Evolutionary conservation across 2,329 filamentous ascomycete species (phyloP).

Genomic region (Phoma herbarum): DNA sequence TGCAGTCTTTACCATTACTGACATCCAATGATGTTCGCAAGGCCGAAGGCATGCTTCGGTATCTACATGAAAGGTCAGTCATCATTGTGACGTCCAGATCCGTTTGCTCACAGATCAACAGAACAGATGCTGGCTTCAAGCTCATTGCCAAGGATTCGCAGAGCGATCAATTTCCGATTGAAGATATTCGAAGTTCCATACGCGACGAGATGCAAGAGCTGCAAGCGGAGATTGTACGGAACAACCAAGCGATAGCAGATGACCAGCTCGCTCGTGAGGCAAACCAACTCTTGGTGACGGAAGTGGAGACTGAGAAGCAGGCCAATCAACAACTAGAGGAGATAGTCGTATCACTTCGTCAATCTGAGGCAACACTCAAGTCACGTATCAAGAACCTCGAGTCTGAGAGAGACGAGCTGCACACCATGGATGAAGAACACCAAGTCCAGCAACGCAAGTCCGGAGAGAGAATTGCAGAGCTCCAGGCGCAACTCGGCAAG

Average conservation of each 20-base stretch:
- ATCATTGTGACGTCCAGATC: too few species aligned
- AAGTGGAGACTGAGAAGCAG: slow-evolving; percentile 30
- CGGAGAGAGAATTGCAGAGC: slow-evolving; percentile 17
- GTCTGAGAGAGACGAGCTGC: slow-evolving; percentile 25
- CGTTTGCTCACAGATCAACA: background rate
- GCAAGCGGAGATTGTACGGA: slow-evolving; percentile 29
- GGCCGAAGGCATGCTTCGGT: slow-evolving; percentile 36
- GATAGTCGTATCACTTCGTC: slow-evolving; percentile 13
- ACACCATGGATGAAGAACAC: slow-evolving; percentile 1
- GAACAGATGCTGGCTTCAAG: slow-evolving; percentile 20
- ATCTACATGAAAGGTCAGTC: slow-evolving; percentile 34
- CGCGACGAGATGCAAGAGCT: slow-evolving; percentile 29
- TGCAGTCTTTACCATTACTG: slow-evolving; percentile 29
- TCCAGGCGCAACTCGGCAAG: slow-evolving; percentile 27
- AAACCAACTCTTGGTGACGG: slow-evolving; percentile 26
- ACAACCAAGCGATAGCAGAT: slow-evolving; percentile 31
- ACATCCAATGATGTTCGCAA: slow-evolving; percentile 34
- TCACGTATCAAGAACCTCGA: slow-evolving; percentile 24
- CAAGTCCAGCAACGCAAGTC: slow-evolving; percentile 6
- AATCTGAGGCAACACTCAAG: slow-evolving; percentile 27
- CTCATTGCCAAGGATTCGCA: slow-evolving; percentile 16
- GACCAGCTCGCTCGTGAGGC: slow-evolving; percentile 23
- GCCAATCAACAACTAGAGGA: slow-evolving; percentile 24
- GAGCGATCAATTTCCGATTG: slow-evolving; percentile 2
- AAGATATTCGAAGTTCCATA: slow-evolving; percentile 24